Evolutionary conservation across 2,329 filamentous ascomycete genomes (phyloP), one percentile per base, ranked within the genome.

Genomic region (Cladosporium sp.): DNA sequence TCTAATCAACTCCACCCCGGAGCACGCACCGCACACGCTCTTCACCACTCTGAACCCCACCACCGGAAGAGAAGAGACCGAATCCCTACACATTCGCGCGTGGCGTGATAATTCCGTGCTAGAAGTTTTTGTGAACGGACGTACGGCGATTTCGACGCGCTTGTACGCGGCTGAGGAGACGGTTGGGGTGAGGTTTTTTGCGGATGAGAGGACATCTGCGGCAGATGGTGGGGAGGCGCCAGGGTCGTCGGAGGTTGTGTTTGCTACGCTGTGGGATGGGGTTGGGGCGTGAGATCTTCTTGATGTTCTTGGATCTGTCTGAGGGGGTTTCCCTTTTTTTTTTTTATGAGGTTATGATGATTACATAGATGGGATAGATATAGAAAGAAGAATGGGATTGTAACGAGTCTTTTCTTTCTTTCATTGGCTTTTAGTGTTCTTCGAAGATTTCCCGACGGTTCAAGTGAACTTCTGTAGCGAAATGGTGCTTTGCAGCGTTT

Each of bases 121-220:
- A 2, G 73, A 76, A 53, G 65, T 75, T 0, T 76, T 75, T 53
- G 67, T 71, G 5, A 75, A 76, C 51, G 65, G 65, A 7, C 61
- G 73, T 9, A 71, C 67, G 12, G 69, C 66, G 2, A 66, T 75
- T 13, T 65, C 67, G 1, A 72, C 73, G 1, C 53, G 60, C 20
- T 33, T 62, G 1, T 60, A 61, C 43, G 58, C 57, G n/a, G 59
- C 53, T 1, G 58, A 61, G 20, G 55, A 57, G 42, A 59, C 53
- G 1, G 54, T 59, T 32, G 58, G 58, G 8, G 50, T 62, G 20
- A 39, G 52, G 5, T 58, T 61, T 42, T 62, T 59, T 25, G 59
- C 54, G 2, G 59, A 58, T 18, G 59, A 27, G 22, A 27, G 22
- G 9, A 9, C 32, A 12, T 7, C 12, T 12, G 6, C 43, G 9